Evolutionary conservation across 768 basidiomycete species (phyloP).

Genomic region (Pleurotus ostreatus): DNA sequence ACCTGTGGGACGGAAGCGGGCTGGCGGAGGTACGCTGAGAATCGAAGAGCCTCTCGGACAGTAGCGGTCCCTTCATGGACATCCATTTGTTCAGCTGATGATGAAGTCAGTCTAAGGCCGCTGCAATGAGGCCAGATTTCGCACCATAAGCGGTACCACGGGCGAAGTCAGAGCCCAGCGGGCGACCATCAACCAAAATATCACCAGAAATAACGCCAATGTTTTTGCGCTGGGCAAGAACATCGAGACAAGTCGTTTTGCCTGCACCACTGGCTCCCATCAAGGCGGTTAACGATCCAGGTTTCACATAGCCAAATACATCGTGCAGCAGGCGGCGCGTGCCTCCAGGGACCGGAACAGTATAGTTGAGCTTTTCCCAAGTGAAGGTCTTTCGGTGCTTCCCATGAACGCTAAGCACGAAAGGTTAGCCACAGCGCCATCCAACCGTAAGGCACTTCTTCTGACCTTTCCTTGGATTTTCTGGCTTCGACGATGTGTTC

Average conservation of each 20-base stretch:
- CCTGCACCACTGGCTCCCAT: constrained; percentile 86
- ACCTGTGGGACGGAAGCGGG: constrained; percentile 58
- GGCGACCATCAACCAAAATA: constrained; percentile 61
- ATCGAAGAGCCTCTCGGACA: constrained; percentile 80
- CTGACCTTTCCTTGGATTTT: constrained; percentile 6
- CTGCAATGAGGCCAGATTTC: too few relatives aligned
- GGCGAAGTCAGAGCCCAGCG: constrained; percentile 50
- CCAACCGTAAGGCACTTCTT: neutral
- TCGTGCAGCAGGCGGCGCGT: constrained; percentile 63
- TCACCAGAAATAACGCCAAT: constrained; percentile 65
- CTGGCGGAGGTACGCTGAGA: constrained; percentile 83
- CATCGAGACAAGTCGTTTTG: constrained; percentile 76
- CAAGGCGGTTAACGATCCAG: constrained; percentile 80
- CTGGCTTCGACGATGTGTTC: constrained; percentile 17
- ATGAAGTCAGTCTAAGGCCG: too few relatives aligned
- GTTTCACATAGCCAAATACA: constrained; percentile 77
- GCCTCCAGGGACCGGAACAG: constrained; percentile 64
- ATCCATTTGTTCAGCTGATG: constrained; percentile 69
- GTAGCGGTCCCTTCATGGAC: constrained; percentile 62
- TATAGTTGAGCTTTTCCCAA: constrained; percentile 77
- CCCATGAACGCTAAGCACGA: constrained; percentile 7
- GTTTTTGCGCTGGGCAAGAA: constrained; percentile 67
- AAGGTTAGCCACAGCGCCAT: neutral
- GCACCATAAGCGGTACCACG: constrained; percentile 68
- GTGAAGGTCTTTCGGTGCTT: constrained; percentile 60